A percentile compares a stretch with the other conserved stretches of the same genome.
phyloP scores from a whole-genome alignment of 1,284 basidiomycete species.

The Irpex lacteus region DNA sequence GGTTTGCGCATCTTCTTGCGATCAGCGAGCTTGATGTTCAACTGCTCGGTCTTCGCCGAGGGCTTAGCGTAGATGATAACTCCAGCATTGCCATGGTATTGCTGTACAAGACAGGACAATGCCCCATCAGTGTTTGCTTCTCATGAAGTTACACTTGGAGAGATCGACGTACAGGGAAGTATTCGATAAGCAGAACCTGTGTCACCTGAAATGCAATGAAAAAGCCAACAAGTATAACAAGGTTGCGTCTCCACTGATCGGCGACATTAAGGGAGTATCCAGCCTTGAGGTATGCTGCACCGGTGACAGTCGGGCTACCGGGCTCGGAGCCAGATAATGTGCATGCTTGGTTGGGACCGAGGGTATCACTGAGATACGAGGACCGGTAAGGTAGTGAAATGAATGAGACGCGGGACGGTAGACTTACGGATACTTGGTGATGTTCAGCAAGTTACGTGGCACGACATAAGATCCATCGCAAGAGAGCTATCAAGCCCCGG shows the following conservation, averaged over 20 bases:
- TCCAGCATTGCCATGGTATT: constrained; percentile 45
- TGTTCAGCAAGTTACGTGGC: neutral
- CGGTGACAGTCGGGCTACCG: constrained; percentile 48
- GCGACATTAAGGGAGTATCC: constrained; percentile 48
- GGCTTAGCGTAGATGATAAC: constrained; percentile 72
- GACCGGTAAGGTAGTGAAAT: neutral
- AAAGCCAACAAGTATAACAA: constrained; percentile 58
- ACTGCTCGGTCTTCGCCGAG: constrained; percentile 60
- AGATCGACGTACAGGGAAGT: constrained; percentile 49
- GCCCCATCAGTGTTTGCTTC: neutral
- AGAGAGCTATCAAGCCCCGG: too few relatives aligned
- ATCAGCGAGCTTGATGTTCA: constrained; percentile 59
- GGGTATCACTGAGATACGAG: constrained; percentile 27
- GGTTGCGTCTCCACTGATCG: constrained; percentile 62
- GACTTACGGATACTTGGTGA: constrained; percentile 49
- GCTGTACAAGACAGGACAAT: constrained; percentile 31
- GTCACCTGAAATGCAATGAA: constrained; percentile 65
- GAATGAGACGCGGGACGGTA: neutral
- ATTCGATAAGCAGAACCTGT: constrained; percentile 62
- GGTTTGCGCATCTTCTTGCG: constrained; percentile 40
- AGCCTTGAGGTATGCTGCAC: constrained; percentile 57
- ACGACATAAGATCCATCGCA: neutral
- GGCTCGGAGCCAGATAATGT: constrained; percentile 58
- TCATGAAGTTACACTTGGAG: too few relatives aligned
- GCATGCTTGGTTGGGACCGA: constrained; percentile 69